Evolutionary conservation across 345 rosid species (phyloP).

Genomic region (Dipteronia dyeriana): DNA sequence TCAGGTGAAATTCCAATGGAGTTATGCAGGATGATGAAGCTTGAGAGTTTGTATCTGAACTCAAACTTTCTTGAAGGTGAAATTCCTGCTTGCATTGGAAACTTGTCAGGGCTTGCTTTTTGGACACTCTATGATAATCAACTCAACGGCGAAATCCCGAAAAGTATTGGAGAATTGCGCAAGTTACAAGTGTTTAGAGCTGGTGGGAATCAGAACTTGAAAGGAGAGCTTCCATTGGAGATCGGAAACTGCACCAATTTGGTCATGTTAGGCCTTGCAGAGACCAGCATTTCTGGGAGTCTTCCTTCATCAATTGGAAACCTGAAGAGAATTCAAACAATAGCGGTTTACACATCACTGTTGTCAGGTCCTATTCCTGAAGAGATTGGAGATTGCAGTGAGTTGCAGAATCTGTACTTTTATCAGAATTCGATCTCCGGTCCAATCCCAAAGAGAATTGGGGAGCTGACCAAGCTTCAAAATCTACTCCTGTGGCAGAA

Average conservation of each 20-base stretch:
- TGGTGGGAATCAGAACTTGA: constrained; percentile 87
- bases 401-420: constrained; percentile 77
- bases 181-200: constrained; percentile 64
- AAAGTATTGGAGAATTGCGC: constrained; percentile 62
- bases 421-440: constrained; percentile 92
- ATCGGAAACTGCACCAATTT: constrained; percentile 83
- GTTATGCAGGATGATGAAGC: constrained; percentile 60
- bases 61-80: constrained; percentile 77
- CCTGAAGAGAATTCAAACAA: constrained; percentile 70
- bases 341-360: constrained; percentile 76
- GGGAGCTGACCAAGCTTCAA: constrained; percentile 75
- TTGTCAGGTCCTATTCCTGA: constrained; percentile 79
- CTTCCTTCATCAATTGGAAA: constrained; percentile 73
- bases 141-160: constrained; percentile 71
- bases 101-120: constrained; percentile 52
- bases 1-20: constrained; percentile 75
- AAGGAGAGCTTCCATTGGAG: constrained; percentile 87
- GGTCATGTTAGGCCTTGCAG: constrained; percentile 86
- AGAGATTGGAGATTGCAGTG: constrained; percentile 81
- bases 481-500: constrained; percentile 89
- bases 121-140: constrained; percentile 80
- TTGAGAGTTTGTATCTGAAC: constrained; percentile 59
- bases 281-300: constrained; percentile 85
- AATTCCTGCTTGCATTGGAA: constrained; percentile 72
- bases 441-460: constrained; percentile 61